Evolutionary conservation across 345 rosid species (phyloP).

Genomic region (Pseudoturritis turrita): DNA sequence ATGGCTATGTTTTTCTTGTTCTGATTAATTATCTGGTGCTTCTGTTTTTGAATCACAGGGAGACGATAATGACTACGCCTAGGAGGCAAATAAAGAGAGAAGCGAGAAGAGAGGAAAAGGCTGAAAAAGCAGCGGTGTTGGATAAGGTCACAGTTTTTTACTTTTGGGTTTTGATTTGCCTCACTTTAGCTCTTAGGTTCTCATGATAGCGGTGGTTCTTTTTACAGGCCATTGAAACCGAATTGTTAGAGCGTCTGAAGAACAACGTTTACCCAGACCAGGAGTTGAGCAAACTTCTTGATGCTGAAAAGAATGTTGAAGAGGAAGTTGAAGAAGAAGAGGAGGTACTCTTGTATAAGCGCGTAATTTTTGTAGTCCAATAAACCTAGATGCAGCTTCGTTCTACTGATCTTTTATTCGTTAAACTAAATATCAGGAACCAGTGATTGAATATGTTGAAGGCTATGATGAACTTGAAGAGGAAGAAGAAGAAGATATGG

Average conservation of each 20-base stretch:
- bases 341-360: conserved; percentile 39
- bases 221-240: conserved; percentile 77
- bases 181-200: neutral
- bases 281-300: conserved; percentile 48
- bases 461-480: conserved; percentile 71
- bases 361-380: neutral
- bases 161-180: neutral
- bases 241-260: conserved; percentile 73
- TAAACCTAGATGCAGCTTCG: neutral
- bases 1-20: neutral
- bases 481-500: conserved; percentile 94
- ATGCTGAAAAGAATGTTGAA: conserved; percentile 36
- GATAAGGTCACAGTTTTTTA: conserved; percentile 54
- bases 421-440: conserved; percentile 43
- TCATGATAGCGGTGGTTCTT: neutral
- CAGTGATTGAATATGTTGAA: conserved; percentile 73
- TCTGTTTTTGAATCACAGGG: conserved; percentile 37
- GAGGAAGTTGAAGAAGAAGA: conserved; percentile 37
- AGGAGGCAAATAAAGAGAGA: conserved; percentile 66
- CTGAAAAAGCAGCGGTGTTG: conserved; percentile 71
- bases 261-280: conserved; percentile 58
- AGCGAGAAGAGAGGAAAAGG: conserved; percentile 81
- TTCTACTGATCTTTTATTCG: neutral
- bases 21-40: neutral
- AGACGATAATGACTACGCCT: conserved; percentile 63